A percentile compares a stretch with the other conserved stretches of the same genome.
These are phyloP conservation scores for Rhynchosporium agropyri DNA, from an alignment of 2,329 filamentous ascomycete genomes.

Conservation along the genomic window DNA sequence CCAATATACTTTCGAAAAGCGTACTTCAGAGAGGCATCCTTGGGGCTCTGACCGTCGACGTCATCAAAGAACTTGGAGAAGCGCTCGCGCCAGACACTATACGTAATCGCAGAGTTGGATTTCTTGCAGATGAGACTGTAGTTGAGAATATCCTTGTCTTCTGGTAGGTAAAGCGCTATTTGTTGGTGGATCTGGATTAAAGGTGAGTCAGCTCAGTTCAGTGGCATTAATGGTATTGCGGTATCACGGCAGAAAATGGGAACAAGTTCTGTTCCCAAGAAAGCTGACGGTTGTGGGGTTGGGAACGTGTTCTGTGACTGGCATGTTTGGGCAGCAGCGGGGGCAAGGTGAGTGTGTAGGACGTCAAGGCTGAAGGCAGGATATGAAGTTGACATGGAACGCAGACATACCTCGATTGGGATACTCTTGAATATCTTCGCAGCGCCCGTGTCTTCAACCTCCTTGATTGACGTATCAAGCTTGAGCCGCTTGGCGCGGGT, in stretches of 20 bases:
- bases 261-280: not conserved
- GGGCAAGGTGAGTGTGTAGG: not conserved
- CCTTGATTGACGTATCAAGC: not conserved
- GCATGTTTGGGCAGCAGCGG: not conserved
- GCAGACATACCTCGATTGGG: constrained; percentile 26
- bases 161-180: constrained; percentile 35
- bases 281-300: not conserved
- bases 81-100: constrained; percentile 51
- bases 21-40: constrained; percentile 38
- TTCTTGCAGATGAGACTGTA: constrained; percentile 47
- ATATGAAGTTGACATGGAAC: not conserved
- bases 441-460: constrained; percentile 5
- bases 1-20: constrained; percentile 44
- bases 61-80: constrained; percentile 50
- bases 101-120: constrained; percentile 45
- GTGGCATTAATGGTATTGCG: not conserved
- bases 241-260: no score
- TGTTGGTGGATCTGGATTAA: constrained; percentile 38
- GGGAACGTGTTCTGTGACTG: not conserved
- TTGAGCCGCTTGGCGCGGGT: constrained; percentile 6
- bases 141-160: constrained; percentile 48
- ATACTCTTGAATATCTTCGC: constrained; percentile 23
- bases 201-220: constrained; percentile 11
- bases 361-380: not conserved
- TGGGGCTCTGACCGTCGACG: constrained; percentile 33